A percentile compares a stretch with the other conserved stretches of the same genome.
phyloP scores from a whole-genome alignment of 495 filamentous ascomycete species.

The Antarctomyces pellizariae region DNA sequence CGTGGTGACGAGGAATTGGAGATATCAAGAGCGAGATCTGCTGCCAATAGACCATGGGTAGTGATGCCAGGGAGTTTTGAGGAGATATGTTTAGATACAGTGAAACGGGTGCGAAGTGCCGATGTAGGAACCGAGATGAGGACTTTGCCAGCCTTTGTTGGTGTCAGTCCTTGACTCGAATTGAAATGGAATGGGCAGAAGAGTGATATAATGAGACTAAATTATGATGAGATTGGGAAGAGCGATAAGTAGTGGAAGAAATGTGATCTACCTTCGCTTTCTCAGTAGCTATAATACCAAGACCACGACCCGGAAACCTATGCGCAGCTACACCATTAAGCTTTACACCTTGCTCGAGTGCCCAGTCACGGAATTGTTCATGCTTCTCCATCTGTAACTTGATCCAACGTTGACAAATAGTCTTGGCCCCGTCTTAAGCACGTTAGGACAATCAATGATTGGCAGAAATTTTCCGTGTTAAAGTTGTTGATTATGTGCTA shows the following conservation, averaged over 20 bases:
- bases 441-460: too few species aligned
- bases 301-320: slow-evolving; percentile 36
- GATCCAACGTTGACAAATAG: too few species aligned
- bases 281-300: slow-evolving; percentile 49
- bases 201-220: not conserved
- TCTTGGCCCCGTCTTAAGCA: too few species aligned
- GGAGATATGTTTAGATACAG: slow-evolving; percentile 29
- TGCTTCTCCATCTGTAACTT: slow-evolving; percentile 13
- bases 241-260: too few species aligned
- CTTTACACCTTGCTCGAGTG: slow-evolving; percentile 7
- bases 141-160: slow-evolving; percentile 23
- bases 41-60: slow-evolving; percentile 48
- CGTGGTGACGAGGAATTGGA: slow-evolving; percentile 13
- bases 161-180: slow-evolving; percentile 6
- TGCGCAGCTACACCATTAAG: slow-evolving; percentile 11
- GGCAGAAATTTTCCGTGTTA: too few species aligned
- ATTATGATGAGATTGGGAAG: not conserved
- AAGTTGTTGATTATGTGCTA: too few species aligned
- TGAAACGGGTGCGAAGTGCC: slow-evolving; percentile 35
- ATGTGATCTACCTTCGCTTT: slow-evolving; percentile 31
- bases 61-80: slow-evolving; percentile 24
- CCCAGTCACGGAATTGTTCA: slow-evolving; percentile 12
- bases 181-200: slow-evolving; percentile 1
- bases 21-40: slow-evolving; percentile 33
- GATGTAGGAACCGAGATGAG: slow-evolving; percentile 39